phyloP scores from a whole-genome alignment of 345 rosid species.

The Salix viminalis region DNA sequence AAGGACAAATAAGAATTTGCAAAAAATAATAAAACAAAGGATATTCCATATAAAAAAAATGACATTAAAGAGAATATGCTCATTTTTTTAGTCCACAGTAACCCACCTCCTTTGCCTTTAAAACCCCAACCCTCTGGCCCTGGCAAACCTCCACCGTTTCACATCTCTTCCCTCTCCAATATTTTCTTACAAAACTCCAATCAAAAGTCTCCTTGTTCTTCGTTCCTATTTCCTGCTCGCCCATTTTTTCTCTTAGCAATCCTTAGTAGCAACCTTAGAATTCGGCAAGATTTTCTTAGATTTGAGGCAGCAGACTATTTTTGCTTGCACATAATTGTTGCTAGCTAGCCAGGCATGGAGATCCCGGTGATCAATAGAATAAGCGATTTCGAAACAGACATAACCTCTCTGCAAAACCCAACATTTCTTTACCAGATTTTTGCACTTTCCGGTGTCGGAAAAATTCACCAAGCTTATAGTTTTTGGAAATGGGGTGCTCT shows the following conservation, averaged over 20 bases:
- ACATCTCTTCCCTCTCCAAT: neutral
- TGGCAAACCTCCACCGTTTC: neutral
- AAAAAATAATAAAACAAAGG: neutral
- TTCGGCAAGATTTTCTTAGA: neutral
- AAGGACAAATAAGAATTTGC: no score
- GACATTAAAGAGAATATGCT: neutral
- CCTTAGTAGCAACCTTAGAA: neutral
- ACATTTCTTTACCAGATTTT: constrained; percentile 33
- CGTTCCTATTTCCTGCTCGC: neutral
- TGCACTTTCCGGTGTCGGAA: constrained; percentile 30
- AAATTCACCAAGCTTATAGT: constrained; percentile 30
- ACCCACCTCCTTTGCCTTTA: constrained; percentile 7
- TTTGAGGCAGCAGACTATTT: neutral
- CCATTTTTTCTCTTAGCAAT: neutral
- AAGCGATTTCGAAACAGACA: constrained; percentile 50
- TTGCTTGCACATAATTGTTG: neutral
- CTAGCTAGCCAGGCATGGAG: constrained; percentile 39
- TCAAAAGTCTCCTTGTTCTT: neutral
- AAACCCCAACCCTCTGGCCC: constrained; percentile 8
- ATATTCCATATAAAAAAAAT: neutral
- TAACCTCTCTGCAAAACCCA: constrained; percentile 32
- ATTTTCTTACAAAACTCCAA: neutral
- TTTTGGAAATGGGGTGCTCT: constrained; percentile 72
- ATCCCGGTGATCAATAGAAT: constrained; percentile 58
- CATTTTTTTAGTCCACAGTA: neutral